These are phyloP conservation scores for Stagonosporopsis tanaceti DNA, from an alignment of 2,329 filamentous ascomycete species.

Conservation along the genomic window DNA sequence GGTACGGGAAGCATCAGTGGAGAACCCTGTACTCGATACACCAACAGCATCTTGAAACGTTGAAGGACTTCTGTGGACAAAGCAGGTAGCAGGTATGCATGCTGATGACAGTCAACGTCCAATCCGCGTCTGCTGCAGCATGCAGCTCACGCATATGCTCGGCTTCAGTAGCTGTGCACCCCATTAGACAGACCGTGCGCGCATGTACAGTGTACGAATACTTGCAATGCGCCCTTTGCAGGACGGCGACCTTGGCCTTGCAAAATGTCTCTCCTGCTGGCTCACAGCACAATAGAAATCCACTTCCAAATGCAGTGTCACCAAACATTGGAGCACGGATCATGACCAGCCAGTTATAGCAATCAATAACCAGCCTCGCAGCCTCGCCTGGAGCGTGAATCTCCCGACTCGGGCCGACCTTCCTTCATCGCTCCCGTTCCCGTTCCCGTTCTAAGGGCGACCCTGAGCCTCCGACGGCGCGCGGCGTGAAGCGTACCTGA, in stretches of 20 bases:
- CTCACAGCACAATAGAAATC: background rate
- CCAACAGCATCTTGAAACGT: conserved; percentile 20
- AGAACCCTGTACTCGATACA: conserved; percentile 12
- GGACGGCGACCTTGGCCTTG: conserved; percentile 1
- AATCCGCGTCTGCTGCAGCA: conserved; percentile 4
- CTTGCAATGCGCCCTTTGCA: background rate
- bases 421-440: conserved; percentile 17
- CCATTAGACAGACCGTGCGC: background rate
- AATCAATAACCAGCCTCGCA: conserved; percentile 20
- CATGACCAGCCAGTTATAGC: conserved; percentile 5
- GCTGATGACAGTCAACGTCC: background rate
- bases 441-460: conserved; percentile 18
- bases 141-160: background rate
- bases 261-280: background rate
- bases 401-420: conserved; percentile 22
- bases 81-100: background rate
- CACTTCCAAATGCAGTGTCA: conserved; percentile 15
- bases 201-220: background rate
- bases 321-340: conserved; percentile 17
- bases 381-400: conserved; percentile 16
- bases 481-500: conserved; percentile 7
- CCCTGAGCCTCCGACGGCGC: conserved; percentile 2
- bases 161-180: background rate
- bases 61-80: conserved; percentile 14
- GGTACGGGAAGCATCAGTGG: conserved; percentile 28